Base-by-base conservation (phyloP, 441 rosid genomes). In the Corymbia citriodora region DNA sequence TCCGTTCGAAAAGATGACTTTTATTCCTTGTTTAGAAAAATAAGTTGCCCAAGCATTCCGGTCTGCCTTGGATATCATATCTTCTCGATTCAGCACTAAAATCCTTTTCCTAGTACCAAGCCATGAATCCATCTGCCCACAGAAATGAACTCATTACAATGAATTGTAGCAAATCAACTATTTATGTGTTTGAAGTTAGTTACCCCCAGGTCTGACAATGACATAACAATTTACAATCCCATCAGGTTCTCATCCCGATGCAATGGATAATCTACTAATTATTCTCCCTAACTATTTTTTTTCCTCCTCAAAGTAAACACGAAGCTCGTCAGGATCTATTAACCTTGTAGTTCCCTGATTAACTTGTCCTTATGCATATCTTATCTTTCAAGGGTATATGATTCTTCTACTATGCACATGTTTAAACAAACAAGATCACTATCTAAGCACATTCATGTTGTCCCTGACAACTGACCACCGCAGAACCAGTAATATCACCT, bases 1-100 rank as follows among this genome's bases (percentile, higher is more conserved):
- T 90, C 98, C 99, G 89, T 96, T 98, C 6, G 99, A 94, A 93
- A 96, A 95, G 88, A 98, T 91, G 92, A 95, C 96, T 89, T 95
- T 96, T 48, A 92, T 94, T 85, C 99, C 99, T 92, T 96, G 98
- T 89, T 89, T 96, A 33, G 98, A 91, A 92, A 95, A 98, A 92
- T 96, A 96, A 93, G 95, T 93, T 27, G 99, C 98, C 99, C 99
- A 97, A 90, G 98, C 96, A 95, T 98, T 96, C 91, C 99, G 94
- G 91, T 97, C 99, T 55, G 91, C 96, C 85, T 94, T 96, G 65
- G 99, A 96, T 92, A 97, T 95, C 99, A 97, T 97, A 93, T 98
- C 99, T 94, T 97, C 99, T 92, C 99, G 94, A 90, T 98, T 98
- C 91, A 98, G 93, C 63, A 98, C 99, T 93, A 98, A 93, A 92